phyloP scores from a whole-genome alignment of 805 yeast genomes.

The Ogataea haglerorum region DNA sequence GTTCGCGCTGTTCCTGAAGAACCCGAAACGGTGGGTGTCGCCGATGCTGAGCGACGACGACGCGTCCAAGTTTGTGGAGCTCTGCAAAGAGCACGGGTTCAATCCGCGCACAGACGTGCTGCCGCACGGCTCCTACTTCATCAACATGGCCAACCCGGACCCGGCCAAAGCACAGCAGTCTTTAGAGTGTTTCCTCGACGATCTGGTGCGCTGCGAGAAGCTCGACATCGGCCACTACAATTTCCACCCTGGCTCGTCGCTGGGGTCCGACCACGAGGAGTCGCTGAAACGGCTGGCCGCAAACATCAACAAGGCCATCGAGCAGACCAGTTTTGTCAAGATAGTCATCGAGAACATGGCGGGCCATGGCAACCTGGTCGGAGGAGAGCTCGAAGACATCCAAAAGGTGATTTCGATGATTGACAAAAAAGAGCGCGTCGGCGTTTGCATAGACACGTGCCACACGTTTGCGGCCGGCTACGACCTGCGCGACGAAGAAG shows the following conservation, averaged over 20 bases:
- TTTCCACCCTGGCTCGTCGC: conserved; percentile 89
- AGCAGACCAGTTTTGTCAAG: conserved; percentile 72
- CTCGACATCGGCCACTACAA: conserved; percentile 83
- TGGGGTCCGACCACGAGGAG: conserved; percentile 60
- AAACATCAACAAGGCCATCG: conserved; percentile 75
- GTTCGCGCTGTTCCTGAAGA: conserved; percentile 86
- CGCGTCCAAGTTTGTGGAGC: conserved; percentile 56
- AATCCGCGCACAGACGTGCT: conserved; percentile 75
- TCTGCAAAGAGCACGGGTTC: conserved; percentile 62
- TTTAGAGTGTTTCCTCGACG: conserved; percentile 77
- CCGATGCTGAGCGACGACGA: conserved; percentile 71
- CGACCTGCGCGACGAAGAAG: conserved; percentile 62
- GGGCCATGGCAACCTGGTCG: conserved; percentile 90
- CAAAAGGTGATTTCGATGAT: conserved; percentile 69
- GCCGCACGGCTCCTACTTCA: conserved; percentile 94
- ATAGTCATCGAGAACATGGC: conserved; percentile 97
- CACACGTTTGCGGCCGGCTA: conserved; percentile 97
- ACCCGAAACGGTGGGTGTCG: conserved; percentile 88
- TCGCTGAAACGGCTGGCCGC: conserved; percentile 71
- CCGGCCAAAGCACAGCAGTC: conserved; percentile 73
- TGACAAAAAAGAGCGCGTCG: conserved; percentile 81
- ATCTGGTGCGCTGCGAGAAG: conserved; percentile 80
- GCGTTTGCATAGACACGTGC: conserved; percentile 95
- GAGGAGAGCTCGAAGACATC: conserved; percentile 75
- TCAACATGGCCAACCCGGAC: conserved; percentile 91